A percentile compares a stretch with the other conserved stretches of the same genome.
Evolutionary conservation across 345 rosid genomes (phyloP).

Genomic region (Dipteronia sinensis): DNA sequence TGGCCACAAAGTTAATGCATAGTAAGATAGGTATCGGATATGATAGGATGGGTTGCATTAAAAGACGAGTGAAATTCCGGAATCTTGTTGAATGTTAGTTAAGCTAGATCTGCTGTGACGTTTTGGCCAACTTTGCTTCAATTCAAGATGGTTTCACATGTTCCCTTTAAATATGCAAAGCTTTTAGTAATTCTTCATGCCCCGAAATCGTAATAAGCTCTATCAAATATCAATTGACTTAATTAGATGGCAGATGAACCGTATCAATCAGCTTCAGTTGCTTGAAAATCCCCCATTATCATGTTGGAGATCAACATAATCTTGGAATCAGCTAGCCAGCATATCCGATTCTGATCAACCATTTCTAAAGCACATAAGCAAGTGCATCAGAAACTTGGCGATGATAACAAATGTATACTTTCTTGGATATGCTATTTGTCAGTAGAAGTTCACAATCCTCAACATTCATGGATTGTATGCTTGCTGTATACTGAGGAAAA

Average conservation of each 20-base stretch:
- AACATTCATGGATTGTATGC: background rate
- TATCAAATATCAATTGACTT: background rate
- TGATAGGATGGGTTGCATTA: constrained; percentile 72
- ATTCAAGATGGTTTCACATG: constrained; percentile 3
- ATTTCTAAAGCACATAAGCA: background rate
- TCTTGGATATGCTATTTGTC: background rate
- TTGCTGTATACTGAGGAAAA: background rate
- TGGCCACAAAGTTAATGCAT: constrained; percentile 87
- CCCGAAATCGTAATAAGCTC: background rate
- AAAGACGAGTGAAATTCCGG: constrained; percentile 70
- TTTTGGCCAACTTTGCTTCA: background rate
- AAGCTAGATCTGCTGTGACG: background rate
- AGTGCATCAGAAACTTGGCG: background rate
- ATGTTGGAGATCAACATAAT: background rate
- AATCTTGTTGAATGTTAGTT: constrained; percentile 48
- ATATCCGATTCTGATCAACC: background rate
- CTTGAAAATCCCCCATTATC: background rate
- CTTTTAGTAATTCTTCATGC: background rate
- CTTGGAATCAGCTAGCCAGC: background rate
- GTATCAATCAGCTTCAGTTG: background rate
- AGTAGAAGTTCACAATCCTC: background rate
- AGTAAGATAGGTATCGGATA: constrained; percentile 87
- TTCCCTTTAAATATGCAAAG: background rate
- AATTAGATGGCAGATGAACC: background rate
- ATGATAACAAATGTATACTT: background rate